Evolutionary conservation across 805 yeast species (phyloP).

Genomic region (Kodamaea laetipori): DNA sequence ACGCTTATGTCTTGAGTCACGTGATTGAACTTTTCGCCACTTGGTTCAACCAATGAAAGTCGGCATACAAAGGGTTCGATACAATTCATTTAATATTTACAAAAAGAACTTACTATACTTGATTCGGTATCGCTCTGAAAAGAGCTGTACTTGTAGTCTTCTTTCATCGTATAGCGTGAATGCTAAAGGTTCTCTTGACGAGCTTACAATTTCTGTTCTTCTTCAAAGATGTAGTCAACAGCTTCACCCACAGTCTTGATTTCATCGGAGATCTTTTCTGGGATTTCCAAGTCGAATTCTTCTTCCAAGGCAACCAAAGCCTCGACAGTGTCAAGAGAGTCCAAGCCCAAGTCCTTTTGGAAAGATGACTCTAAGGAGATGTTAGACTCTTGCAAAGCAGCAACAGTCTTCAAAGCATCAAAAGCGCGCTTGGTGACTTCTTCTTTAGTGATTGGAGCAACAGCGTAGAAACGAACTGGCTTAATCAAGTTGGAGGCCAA

Average conservation of each 20-base stretch:
- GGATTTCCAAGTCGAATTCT: constrained; percentile 77
- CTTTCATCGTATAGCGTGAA: constrained; percentile 3
- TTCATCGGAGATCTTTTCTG: constrained; percentile 90
- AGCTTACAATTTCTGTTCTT: constrained; percentile 47
- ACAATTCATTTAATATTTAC: constrained; percentile 3
- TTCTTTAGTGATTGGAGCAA: constrained; percentile 65
- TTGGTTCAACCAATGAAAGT: constrained; percentile 1
- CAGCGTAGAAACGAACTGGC: constrained; percentile 57
- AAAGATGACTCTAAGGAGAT: constrained; percentile 52
- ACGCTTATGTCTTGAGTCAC: constrained; percentile 1
- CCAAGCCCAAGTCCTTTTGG: constrained; percentile 79
- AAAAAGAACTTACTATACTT: background rate
- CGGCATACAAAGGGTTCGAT: background rate
- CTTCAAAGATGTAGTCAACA: constrained; percentile 77
- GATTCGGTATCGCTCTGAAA: no score
- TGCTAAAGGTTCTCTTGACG: background rate
- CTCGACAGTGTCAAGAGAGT: constrained; percentile 93
- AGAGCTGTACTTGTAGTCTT: background rate
- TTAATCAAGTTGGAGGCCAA: constrained; percentile 27
- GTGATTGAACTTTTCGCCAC: constrained; percentile 5
- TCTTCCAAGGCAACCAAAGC: constrained; percentile 96
- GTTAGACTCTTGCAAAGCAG: constrained; percentile 48
- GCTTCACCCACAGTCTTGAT: constrained; percentile 94
- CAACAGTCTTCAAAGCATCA: constrained; percentile 67
- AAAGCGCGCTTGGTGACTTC: constrained; percentile 83